A percentile compares a stretch with the other conserved stretches of the same genome.
Evolutionary conservation across 257 asterid genomes (phyloP).

Genomic region (Misopates orontium): DNA sequence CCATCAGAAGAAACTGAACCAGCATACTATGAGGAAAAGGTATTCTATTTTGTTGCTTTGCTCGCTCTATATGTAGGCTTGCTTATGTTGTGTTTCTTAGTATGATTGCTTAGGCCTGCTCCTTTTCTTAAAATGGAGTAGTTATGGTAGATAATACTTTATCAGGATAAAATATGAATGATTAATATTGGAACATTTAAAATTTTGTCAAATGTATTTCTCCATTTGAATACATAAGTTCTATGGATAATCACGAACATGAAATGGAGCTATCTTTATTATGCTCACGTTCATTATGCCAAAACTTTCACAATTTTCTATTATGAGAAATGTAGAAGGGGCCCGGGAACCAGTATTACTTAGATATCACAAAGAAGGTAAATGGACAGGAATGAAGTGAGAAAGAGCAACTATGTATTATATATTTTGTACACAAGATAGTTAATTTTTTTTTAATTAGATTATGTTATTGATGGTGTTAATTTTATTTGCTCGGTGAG

Average conservation of each 20-base stretch:
- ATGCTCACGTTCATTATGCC: background rate
- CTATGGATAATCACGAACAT: background rate
- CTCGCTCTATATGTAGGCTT: conserved; percentile 15
- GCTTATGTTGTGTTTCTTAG: conserved; percentile 19
- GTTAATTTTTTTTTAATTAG: background rate
- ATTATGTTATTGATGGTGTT: conserved; percentile 10
- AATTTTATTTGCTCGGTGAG: conserved; percentile 1
- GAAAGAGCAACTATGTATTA: background rate
- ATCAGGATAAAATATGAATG: background rate
- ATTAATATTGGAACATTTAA: background rate
- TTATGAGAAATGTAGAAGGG: conserved; percentile 8
- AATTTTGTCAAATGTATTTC: conserved; percentile 1
- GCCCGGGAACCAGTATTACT: conserved; percentile 8
- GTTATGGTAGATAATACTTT: background rate
- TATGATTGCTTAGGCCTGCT: background rate
- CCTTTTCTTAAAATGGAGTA: conserved; percentile 6
- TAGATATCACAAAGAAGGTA: background rate
- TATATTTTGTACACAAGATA: background rate
- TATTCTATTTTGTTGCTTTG: conserved; percentile 29
- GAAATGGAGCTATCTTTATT: background rate
- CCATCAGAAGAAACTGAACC: conserved; percentile 73
- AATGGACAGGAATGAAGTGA: background rate
- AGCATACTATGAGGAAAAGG: conserved; percentile 86
- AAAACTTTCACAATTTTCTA: background rate
- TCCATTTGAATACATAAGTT: background rate